Evolutionary conservation across 2,329 filamentous ascomycete genomes (phyloP).

Genomic region (Bipolaris sorokiniana): DNA sequence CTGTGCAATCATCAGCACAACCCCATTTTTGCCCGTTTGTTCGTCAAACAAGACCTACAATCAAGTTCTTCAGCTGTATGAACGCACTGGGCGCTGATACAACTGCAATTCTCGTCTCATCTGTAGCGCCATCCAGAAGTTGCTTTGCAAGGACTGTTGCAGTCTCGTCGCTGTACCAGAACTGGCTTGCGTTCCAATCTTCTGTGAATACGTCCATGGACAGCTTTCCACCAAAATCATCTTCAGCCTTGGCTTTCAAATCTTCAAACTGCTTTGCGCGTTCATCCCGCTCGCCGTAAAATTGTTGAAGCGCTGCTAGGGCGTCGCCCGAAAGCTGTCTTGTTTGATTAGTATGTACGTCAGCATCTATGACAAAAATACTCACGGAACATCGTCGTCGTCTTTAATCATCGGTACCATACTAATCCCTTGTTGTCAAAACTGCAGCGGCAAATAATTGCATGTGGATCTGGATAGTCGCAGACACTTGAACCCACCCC

Average conservation of each 20-base stretch:
- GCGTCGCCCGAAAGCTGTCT: constrained; percentile 70
- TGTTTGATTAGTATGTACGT: constrained; percentile 26
- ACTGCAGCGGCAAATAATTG: constrained; percentile 6
- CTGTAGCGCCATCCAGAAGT: constrained; percentile 66
- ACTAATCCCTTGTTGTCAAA: constrained; percentile 4
- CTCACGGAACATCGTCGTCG: constrained; percentile 48
- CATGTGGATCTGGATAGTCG: constrained; percentile 30
- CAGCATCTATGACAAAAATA: background rate
- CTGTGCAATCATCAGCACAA: constrained; percentile 17
- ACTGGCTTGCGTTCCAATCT: constrained; percentile 84
- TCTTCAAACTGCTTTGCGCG: constrained; percentile 70
- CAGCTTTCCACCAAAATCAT: constrained; percentile 56
- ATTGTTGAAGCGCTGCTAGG: constrained; percentile 72
- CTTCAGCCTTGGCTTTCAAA: constrained; percentile 67
- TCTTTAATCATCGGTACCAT: constrained; percentile 37
- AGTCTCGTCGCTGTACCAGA: constrained; percentile 81
- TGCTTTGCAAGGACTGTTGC: constrained; percentile 68
- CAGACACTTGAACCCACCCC: constrained; percentile 20
- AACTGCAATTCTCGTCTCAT: constrained; percentile 67
- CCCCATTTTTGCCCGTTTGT: too few relatives aligned
- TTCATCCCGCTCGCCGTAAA: constrained; percentile 74
- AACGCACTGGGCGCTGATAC: constrained; percentile 80
- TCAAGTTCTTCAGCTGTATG: constrained; percentile 73
- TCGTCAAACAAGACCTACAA: constrained; percentile 55
- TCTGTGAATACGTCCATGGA: constrained; percentile 76